Conservation (phyloP, 768 basidiomycete genomes). For the Dendrothele bispora region DNA sequence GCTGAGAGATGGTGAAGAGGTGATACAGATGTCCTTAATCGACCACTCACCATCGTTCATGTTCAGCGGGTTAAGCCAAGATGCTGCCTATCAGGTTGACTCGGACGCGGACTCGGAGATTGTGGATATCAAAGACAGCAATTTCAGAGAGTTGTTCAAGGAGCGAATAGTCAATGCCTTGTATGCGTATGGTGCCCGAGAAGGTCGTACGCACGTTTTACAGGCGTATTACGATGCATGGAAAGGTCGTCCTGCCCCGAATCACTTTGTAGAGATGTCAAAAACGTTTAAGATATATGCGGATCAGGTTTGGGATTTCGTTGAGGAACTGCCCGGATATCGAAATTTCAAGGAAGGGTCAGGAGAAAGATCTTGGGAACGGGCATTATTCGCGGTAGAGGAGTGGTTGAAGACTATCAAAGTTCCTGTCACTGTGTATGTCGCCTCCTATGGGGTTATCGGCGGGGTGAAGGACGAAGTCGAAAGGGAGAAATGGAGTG, state of each 20-base stretch:
- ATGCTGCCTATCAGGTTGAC: too few relatives aligned
- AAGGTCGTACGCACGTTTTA: not conserved
- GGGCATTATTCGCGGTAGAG: not conserved
- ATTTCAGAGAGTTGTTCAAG: not conserved
- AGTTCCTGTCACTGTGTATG: not conserved
- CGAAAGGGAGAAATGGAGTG: not conserved
- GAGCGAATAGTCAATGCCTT: not conserved
- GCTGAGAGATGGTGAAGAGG: not conserved
- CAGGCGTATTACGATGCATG: not conserved
- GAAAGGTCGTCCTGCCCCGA: not conserved
- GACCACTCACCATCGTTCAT: not conserved
- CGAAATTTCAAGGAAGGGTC: not conserved
- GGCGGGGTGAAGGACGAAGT: not conserved
- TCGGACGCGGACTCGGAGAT: not conserved
- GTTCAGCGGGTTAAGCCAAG: not conserved
- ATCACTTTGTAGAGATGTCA: not conserved
- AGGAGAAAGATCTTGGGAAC: not conserved
- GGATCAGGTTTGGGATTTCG: not conserved
- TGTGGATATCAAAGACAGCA: not conserved
- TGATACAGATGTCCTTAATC: not conserved
- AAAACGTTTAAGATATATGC: not conserved
- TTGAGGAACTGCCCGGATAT: not conserved
- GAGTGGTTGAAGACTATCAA: not conserved
- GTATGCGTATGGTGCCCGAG: not conserved
- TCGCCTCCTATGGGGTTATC: not conserved